Evolutionary conservation across 2,329 filamentous ascomycete species (phyloP), one percentile per base, ranked within the genome.

Genomic region (Didymella segeticola): DNA sequence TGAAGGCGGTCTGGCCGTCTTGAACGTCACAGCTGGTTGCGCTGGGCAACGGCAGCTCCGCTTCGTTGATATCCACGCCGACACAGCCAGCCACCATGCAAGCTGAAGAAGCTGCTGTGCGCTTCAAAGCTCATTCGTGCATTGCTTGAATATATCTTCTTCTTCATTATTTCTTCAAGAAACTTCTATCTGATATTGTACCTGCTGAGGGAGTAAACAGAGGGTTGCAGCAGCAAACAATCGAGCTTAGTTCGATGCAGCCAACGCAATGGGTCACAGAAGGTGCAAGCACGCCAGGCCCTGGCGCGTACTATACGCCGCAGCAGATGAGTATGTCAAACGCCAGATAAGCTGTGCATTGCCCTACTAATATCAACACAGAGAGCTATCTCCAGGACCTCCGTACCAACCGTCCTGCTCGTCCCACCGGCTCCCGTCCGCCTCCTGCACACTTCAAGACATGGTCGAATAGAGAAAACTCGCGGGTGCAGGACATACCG

Each of bases 391-490:
- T 92, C 29, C 81, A 87, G 63, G 85, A 87, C 62, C 82, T 93
- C 29, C 87, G 90, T 62, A 85, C 82, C 62, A 89, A 84, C 73
- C 86, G 87, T 45, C 79, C 86, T 50, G 80, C 83, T 29, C 83
- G 89, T 50, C 89, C 89, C 8, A 88, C 85, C 51, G 89, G 89
- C 57, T 88, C 89, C 43, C 82, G 89, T 60, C 89, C 89, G 55
- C 82, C 82, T 38, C 85, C 85, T 10, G 75, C 79, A 19, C 81
- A 79, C 58, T 74, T 79, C 61, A 63, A 71, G 63, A 74, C 63
- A 14, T 72, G 70, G 71, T 68, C 71, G 2, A 71, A 56, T 34
- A 66, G 69, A 61, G 60, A 63, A 8, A 61, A 46, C 23, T 52
- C 60, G 41, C 64, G 62, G 25, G 47, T 64, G 33, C 53, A 56